A percentile compares a stretch with the other conserved stretches of the same genome.
These are phyloP conservation scores for Dendrobium officinale DNA, from an alignment of 106 monocot genomes.

Conservation along the genomic window DNA sequence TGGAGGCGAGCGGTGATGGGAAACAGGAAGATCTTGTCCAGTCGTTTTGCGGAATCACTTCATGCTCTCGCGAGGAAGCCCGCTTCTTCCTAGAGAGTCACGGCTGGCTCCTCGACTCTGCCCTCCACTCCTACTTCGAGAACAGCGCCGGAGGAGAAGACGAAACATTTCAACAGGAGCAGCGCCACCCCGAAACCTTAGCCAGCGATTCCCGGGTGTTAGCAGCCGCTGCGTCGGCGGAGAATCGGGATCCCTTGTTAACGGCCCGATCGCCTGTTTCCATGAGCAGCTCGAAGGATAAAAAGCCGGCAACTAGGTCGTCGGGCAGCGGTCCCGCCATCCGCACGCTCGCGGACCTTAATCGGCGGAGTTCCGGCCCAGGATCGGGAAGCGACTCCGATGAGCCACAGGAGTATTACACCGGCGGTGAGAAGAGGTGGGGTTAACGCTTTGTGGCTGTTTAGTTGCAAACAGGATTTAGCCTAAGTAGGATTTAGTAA, in stretches of 20 bases:
- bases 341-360: slow-evolving; percentile 81
- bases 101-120: slow-evolving; percentile 54
- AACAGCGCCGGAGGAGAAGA: slow-evolving; percentile 2
- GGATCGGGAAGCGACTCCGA: slow-evolving; percentile 67
- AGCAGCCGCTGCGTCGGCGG: background rate
- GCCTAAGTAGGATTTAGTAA: too few species aligned
- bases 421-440: slow-evolving; percentile 92
- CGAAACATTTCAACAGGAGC: background rate
- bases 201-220: background rate
- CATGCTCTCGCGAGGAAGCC: slow-evolving; percentile 53
- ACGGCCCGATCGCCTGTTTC: background rate
- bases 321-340: slow-evolving; percentile 33
- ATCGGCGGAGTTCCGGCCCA: slow-evolving; percentile 22
- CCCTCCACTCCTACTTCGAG: slow-evolving; percentile 74
- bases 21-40: slow-evolving; percentile 26
- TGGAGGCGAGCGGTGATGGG: slow-evolving; percentile 8
- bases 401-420: slow-evolving; percentile 73
- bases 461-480: background rate
- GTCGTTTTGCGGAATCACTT: slow-evolving; percentile 45
- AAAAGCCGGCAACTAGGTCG: slow-evolving; percentile 18
- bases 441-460: background rate
- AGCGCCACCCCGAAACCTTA: background rate
- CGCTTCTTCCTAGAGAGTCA: slow-evolving; percentile 76
- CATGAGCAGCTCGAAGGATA: slow-evolving; percentile 17
- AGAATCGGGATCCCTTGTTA: background rate